Conservation (phyloP, 129 eudicot species). For the Dittrichia graveolens region DNA sequence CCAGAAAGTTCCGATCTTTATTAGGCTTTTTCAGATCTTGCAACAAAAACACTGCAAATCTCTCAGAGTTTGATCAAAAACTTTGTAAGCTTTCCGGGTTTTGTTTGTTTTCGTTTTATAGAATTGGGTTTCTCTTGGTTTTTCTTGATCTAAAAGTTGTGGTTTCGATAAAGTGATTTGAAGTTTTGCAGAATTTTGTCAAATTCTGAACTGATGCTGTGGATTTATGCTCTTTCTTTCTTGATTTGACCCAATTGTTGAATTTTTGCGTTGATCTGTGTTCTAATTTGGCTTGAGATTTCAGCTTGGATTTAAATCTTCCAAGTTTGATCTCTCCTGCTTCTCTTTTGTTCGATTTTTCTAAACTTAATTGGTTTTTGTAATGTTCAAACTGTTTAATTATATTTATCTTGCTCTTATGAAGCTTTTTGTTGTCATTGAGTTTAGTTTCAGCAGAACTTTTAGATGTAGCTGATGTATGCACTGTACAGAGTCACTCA, state of each 20-base stretch:
- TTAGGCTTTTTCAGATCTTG: neutral
- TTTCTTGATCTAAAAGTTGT: conserved; percentile 33
- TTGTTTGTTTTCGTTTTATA: conserved; percentile 16
- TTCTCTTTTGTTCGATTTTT: conserved; percentile 26
- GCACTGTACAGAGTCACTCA: conserved; percentile 1
- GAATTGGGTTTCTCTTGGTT: conserved; percentile 23
- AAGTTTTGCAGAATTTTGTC: neutral
- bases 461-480: conserved; percentile 15
- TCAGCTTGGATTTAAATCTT: conserved; percentile 16
- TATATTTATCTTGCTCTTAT: neutral
- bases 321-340: conserved; percentile 19
- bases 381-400: conserved; percentile 11
- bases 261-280: conserved; percentile 15
- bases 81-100: conserved; percentile 33
- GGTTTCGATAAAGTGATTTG: conserved; percentile 20
- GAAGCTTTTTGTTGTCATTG: conserved; percentile 19
- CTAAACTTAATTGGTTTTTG: neutral
- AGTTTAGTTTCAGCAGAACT: conserved; percentile 15
- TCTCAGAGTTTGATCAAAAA: conserved; percentile 1
- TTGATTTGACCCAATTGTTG: conserved; percentile 5
- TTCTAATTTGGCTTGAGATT: neutral
- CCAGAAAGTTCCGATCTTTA: conserved; percentile 17
- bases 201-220: conserved; percentile 8
- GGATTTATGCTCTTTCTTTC: neutral
- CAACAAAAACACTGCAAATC: conserved; percentile 20